Evolutionary conservation across 441 rosid genomes (phyloP).

Genomic region (Sinapis alba): DNA sequence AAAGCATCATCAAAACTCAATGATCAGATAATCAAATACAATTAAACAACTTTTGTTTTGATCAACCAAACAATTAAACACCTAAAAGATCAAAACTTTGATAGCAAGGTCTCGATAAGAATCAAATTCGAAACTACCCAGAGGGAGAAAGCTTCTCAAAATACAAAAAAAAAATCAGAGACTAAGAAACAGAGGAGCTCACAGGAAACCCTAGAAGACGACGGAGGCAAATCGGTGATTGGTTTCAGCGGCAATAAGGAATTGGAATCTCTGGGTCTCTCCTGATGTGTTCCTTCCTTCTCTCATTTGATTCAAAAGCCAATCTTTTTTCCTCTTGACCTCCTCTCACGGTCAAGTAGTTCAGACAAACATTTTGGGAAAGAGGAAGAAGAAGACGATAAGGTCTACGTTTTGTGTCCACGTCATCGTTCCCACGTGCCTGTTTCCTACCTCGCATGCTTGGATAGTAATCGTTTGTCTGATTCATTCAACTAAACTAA

Average conservation of each 20-base stretch:
- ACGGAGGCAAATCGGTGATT: neutral
- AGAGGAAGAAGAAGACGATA: neutral
- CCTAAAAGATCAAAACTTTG: neutral
- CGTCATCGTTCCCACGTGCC: slow-evolving; percentile 36
- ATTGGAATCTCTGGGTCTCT: slow-evolving; percentile 22
- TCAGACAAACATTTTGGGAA: slow-evolving; percentile 7
- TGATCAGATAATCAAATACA: neutral
- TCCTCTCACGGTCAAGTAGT: slow-evolving; percentile 15
- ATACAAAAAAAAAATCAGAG: neutral
- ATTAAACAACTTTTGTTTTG: too few species aligned
- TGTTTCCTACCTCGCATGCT: slow-evolving; percentile 22
- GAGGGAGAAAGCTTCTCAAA: slow-evolving; percentile 6
- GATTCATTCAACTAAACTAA: neutral
- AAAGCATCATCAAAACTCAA: slow-evolving; percentile 7
- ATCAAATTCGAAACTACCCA: slow-evolving; percentile 32
- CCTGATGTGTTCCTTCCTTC: slow-evolving; percentile 16
- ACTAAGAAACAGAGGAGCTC: slow-evolving; percentile 25
- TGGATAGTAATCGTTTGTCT: neutral
- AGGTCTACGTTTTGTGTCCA: slow-evolving; percentile 8
- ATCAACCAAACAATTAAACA: neutral
- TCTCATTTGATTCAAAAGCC: slow-evolving; percentile 12
- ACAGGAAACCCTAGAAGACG: slow-evolving; percentile 48
- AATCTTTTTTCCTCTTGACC: neutral
- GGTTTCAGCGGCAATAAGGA: neutral
- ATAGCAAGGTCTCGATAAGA: slow-evolving; percentile 1